These are phyloP conservation scores for Handroanthus guayacan DNA, from an alignment of 257 asterid genomes.

Conservation along the genomic window DNA sequence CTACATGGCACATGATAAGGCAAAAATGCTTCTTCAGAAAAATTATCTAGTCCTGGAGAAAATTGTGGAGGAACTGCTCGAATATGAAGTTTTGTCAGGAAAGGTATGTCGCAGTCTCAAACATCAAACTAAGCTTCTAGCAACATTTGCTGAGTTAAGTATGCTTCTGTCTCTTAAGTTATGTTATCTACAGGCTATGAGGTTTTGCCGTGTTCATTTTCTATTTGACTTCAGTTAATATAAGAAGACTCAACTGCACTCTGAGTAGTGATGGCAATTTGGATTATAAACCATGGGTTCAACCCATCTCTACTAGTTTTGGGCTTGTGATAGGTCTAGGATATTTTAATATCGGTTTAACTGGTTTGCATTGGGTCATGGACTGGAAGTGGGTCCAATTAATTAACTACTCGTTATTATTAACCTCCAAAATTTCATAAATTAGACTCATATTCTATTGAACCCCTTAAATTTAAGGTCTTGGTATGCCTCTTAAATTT, in stretches of 20 bases:
- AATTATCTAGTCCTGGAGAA: slow-evolving; percentile 76
- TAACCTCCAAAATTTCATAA: no score
- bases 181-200: neutral
- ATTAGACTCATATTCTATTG: no score
- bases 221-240: slow-evolving; percentile 4
- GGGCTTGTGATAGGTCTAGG: no score
- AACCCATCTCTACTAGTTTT: no score
- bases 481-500: no score
- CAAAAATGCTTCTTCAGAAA: slow-evolving; percentile 71
- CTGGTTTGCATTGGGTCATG: no score
- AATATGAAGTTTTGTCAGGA: slow-evolving; percentile 81
- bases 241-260: neutral
- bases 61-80: slow-evolving; percentile 84
- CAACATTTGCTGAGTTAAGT: slow-evolving; percentile 10
- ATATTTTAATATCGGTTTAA: no score
- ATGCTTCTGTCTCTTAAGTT: neutral
- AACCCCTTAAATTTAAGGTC: no score
- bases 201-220: slow-evolving; percentile 11
- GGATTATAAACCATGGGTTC: no score
- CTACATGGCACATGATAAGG: slow-evolving; percentile 83
- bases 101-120: slow-evolving; percentile 58
- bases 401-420: no score
- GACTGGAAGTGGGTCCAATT: no score
- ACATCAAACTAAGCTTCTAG: slow-evolving; percentile 1
- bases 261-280: no score